Evolutionary conservation across 768 basidiomycete species (phyloP), one percentile per base, ranked within the genome.

Genomic region (Tricholoma matsutake): DNA sequence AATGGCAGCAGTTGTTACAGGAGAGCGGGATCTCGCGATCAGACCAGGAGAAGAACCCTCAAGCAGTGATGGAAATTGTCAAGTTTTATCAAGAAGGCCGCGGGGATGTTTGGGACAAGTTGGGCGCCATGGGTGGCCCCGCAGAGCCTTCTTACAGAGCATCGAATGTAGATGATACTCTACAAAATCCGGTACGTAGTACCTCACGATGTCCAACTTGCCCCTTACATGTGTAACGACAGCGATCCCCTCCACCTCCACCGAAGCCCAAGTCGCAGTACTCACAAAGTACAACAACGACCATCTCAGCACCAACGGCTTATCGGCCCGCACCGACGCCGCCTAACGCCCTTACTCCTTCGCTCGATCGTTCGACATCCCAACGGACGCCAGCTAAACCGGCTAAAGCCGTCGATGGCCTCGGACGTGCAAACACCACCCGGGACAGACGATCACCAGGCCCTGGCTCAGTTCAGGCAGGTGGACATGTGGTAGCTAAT

Each of bases 21-120:
- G 95, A 98, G 73, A 93, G 90, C 64, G 97, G 97, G 57, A 98
- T 98, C 71, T 95, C 94, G 39, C 86, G 91, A 67, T 82, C 79
- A 22, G 95, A 99, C 75, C 97, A 99, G 78, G 96, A 97, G 75
- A 94, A 92, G 80, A 96, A 98, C 69, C 97, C 97, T 0, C 90
- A 97, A 75, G 94, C 94, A 3, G 94, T 98, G 62, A 94, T 96
- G 86, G 97, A 98, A 70, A 96, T 98, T 64, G 96, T 99, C 73
- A 95, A 96, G 70, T 98, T 98, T 77, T 98, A 97, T 74, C 96
- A 98, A 69, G 92, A 95, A 74, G 86, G 89, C 35, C 83, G 86
- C 62, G 84, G 85, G 61, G 88, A 88, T 68, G 87, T 86, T 32
- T 94, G 91, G 92, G 91, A 91, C 74, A 94, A 94, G 81, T 83